Base-by-base conservation (phyloP, 495 filamentous ascomycete genomes). In the Talaromyces adpressus region DNA sequence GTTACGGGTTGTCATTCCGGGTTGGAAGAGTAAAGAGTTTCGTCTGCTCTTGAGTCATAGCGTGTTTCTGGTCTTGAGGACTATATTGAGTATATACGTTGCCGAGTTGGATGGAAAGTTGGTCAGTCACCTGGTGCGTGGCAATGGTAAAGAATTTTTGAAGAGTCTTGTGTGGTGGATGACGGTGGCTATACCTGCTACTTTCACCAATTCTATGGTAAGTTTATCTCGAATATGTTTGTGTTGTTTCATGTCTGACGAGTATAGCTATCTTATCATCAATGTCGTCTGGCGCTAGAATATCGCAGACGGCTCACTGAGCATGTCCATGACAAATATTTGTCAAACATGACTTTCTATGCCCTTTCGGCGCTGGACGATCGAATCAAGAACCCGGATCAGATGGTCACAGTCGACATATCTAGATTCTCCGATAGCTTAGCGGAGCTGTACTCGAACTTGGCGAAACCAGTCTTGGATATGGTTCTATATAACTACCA, bases 151-250 rank as follows among this genome's bases (percentile, higher is more conserved):
- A 75, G 91, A 96, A 61, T 98, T 98, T 68, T 78, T 98, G 68
- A 85, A 85, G 54, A 89, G 91, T 9, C 84, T 98, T 66, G 85
- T 95, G 4, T 98, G 93, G 92, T 98, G 94, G 94, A 98, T 98
- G 94, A 75, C 91, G 66, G 93, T 98, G 68, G 92, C 94, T 51
- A 81, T 98, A n/a, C 94, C 94, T 4, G 95, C 94, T 18, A 97
- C 95, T 0, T 98, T 98, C 67, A 98, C 94, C 25, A 98, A 98
- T 75, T 97, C 94, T 2, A 98, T 98, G 95, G 90, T 95, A 72
- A 72, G 88, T 77, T 60, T 49, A 49, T 5, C 1, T 3, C 22
- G n/a, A n/a, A n/a, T n/a, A n/a, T 9, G 5, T 49, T 20, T 9
- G n/a, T 18, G n/a, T 2, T 20, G 5, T 22, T 1, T 58, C n/a